Conservation (phyloP, 805 yeast genomes). For the Kluyveromyces lactis region DNA sequence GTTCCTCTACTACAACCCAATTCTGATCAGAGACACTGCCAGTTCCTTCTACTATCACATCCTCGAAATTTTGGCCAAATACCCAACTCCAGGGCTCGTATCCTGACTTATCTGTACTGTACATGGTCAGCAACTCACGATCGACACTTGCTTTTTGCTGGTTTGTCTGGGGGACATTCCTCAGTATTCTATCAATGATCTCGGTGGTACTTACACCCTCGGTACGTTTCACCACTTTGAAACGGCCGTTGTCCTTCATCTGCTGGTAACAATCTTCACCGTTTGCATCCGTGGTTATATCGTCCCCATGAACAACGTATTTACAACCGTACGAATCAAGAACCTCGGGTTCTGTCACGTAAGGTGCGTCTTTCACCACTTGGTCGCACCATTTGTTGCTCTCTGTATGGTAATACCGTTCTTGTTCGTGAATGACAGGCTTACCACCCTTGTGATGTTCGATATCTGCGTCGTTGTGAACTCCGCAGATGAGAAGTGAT, state of each 20-base stretch:
- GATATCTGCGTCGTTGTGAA: conserved; percentile 88
- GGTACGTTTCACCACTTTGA: conserved; percentile 87
- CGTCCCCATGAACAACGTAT: conserved; percentile 98
- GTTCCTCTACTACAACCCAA: conserved; percentile 57
- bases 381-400: conserved; percentile 85
- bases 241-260: conserved; percentile 78
- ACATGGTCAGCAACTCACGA: conserved; percentile 30
- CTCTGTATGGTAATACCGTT: conserved; percentile 74
- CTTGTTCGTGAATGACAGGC: conserved; percentile 79
- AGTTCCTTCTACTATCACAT: conserved; percentile 19
- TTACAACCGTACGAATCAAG: conserved; percentile 69
- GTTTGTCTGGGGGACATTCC: conserved; percentile 7
- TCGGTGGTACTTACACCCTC: conserved; percentile 94
- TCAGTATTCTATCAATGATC: conserved; percentile 79
- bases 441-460: conserved; percentile 84
- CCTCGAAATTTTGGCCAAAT: conserved; percentile 38
- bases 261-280: conserved; percentile 88
- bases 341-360: conserved; percentile 73
- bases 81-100: conserved; percentile 42
- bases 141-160: conserved; percentile 7
- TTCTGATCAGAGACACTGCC: conserved; percentile 12
- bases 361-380: conserved; percentile 75
- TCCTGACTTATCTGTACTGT: conserved; percentile 62
- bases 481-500: conserved; percentile 40
- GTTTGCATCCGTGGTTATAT: conserved; percentile 90